Evolutionary conservation across 2,329 filamentous ascomycete species (phyloP).

Genomic region (Phaeoacremonium minimum): DNA sequence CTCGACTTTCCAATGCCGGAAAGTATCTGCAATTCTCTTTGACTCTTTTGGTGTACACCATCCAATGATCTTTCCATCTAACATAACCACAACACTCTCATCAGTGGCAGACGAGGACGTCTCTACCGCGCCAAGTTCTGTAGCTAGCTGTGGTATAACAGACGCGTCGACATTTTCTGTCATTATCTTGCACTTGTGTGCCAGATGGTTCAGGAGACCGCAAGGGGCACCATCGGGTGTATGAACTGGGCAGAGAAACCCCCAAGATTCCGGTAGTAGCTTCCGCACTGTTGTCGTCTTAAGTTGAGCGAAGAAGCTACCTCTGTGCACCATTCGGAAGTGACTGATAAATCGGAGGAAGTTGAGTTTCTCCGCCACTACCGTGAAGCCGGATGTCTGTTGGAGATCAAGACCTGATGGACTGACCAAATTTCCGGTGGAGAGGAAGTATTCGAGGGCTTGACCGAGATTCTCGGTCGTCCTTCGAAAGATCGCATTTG

Average conservation of each 20-base stretch:
- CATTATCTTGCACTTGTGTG: slow-evolving; percentile 89
- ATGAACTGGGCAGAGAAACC: slow-evolving; percentile 94
- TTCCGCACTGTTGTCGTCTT: slow-evolving; percentile 98
- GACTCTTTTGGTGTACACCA: slow-evolving; percentile 87
- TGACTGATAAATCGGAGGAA: slow-evolving; percentile 98
- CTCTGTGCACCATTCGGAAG: slow-evolving; percentile 98
- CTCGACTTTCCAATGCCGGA: slow-evolving; percentile 94
- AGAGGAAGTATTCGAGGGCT: slow-evolving; percentile 89
- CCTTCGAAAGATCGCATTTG: slow-evolving; percentile 70
- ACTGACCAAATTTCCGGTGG: slow-evolving; percentile 89
- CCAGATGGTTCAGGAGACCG: slow-evolving; percentile 88
- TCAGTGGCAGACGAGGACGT: slow-evolving; percentile 73
- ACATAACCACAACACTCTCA: slow-evolving; percentile 82
- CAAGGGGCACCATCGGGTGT: slow-evolving; percentile 95
- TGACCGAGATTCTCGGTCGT: slow-evolving; percentile 87
- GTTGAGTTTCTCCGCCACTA: slow-evolving; percentile 98
- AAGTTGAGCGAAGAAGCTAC: slow-evolving; percentile 95
- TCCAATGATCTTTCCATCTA: slow-evolving; percentile 86
- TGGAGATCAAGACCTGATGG: slow-evolving; percentile 90
- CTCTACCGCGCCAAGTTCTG: slow-evolving; percentile 73
- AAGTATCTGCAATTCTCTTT: slow-evolving; percentile 74
- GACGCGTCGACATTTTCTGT: slow-evolving; percentile 73
- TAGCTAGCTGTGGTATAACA: slow-evolving; percentile 66
- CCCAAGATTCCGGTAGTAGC: slow-evolving; percentile 93
- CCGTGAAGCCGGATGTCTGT: slow-evolving; percentile 90